These are phyloP conservation scores for Scheffersomyces insectosa DNA, from an alignment of 1,139 yeast genomes.

Conservation along the genomic window DNA sequence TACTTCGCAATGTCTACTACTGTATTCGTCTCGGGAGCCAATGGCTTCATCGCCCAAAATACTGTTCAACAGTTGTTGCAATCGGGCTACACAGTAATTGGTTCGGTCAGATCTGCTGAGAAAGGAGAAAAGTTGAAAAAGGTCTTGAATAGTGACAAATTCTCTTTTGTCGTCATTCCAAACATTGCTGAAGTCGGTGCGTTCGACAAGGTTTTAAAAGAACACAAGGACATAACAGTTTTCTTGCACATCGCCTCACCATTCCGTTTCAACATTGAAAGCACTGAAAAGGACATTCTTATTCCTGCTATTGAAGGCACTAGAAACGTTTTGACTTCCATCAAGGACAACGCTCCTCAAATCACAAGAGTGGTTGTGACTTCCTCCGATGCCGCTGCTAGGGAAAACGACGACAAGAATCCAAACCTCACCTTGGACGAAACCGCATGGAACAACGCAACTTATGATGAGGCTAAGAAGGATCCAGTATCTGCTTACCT, in stretches of 20 bases:
- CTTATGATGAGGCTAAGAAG: not conserved
- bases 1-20: conserved; percentile 2
- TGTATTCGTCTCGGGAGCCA: conserved; percentile 41
- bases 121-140: conserved; percentile 30
- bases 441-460: not conserved
- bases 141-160: conserved; percentile 18
- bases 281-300: conserved; percentile 30
- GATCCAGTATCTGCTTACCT: not conserved
- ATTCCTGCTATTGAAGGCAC: conserved; percentile 39
- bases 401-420: conserved; percentile 16
- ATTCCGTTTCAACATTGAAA: conserved; percentile 24
- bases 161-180: conserved; percentile 27
- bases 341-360: conserved; percentile 22
- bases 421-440: conserved; percentile 1
- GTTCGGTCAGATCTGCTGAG: conserved; percentile 34
- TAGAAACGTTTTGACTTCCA: conserved; percentile 27
- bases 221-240: conserved; percentile 25
- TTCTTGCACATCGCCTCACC: conserved; percentile 40
- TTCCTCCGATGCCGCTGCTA: conserved; percentile 23
- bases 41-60: conserved; percentile 40
- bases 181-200: conserved; percentile 29
- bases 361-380: conserved; percentile 19
- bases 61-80: conserved; percentile 24
- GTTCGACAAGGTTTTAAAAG: conserved; percentile 28
- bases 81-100: conserved; percentile 32